phyloP scores from a whole-genome alignment of 2,329 filamentous ascomycete genomes.

The Fusarium proliferatum region DNA sequence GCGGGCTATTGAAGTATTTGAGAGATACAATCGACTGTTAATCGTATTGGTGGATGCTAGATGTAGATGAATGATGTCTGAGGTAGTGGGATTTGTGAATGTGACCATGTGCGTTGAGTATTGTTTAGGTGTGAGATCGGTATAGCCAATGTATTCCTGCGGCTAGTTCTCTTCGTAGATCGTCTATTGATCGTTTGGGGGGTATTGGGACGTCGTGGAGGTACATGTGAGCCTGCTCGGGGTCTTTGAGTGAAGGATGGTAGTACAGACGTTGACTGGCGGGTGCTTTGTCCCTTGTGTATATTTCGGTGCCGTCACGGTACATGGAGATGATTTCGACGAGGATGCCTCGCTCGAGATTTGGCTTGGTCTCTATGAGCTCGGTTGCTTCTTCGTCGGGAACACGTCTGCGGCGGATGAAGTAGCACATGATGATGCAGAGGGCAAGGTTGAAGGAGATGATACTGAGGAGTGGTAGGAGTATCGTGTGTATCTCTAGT shows the following conservation, averaged over 20 bases:
- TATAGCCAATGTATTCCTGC: neutral
- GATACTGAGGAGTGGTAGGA: neutral
- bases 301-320: constrained; percentile 9
- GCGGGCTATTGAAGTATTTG: constrained; percentile 32
- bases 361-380: neutral
- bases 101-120: neutral
- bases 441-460: neutral
- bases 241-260: constrained; percentile 6
- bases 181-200: neutral
- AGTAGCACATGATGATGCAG: neutral
- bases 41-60: constrained; percentile 39
- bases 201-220: neutral
- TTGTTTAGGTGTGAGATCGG: neutral
- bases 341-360: constrained; percentile 11
- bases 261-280: neutral
- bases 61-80: constrained; percentile 14
- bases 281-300: neutral
- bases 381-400: neutral
- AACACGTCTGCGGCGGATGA: neutral
- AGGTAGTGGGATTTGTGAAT: neutral
- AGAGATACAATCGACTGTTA: constrained; percentile 34
- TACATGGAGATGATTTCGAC: constrained; percentile 12
- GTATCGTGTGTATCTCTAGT: neutral
- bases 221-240: neutral
- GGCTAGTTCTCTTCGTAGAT: neutral